phyloP scores from a whole-genome alignment of 2,329 filamentous ascomycete species.

The Plectosphaerella plurivora region DNA sequence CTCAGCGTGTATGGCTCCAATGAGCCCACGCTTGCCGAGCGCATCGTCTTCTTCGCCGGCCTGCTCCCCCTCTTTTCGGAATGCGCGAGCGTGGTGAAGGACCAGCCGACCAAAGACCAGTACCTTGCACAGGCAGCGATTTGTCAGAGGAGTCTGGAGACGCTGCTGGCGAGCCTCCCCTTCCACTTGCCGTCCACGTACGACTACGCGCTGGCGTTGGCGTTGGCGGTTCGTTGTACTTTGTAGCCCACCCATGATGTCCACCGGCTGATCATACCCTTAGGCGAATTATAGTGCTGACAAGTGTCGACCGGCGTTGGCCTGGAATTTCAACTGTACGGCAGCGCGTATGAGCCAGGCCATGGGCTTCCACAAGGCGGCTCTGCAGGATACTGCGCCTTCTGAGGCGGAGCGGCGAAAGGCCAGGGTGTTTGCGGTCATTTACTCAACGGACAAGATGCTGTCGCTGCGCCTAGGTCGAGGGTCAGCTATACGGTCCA shows the following conservation, averaged over 20 bases:
- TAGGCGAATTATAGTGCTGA: slow-evolving; percentile 15
- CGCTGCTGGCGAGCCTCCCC: slow-evolving; percentile 11
- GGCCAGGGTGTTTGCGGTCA: slow-evolving; percentile 17
- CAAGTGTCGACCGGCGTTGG: slow-evolving; percentile 11
- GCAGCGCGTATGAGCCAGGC: slow-evolving; percentile 15
- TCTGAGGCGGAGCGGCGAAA: slow-evolving; percentile 8
- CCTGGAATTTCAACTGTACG: slow-evolving; percentile 16
- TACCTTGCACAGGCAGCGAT: slow-evolving; percentile 9
- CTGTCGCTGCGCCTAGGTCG: slow-evolving; percentile 19
- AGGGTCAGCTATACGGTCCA: slow-evolving; percentile 17
- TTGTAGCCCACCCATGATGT: not conserved
- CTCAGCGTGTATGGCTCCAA: slow-evolving; percentile 14
- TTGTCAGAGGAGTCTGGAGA: slow-evolving; percentile 15
- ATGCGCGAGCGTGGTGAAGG: slow-evolving; percentile 6
- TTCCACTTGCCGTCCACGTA: slow-evolving; percentile 14
- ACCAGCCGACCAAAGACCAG: slow-evolving; percentile 6
- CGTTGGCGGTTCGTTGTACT: slow-evolving; percentile 1
- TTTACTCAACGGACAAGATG: slow-evolving; percentile 18
- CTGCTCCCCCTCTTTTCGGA: slow-evolving; percentile 15
- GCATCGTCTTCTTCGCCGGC: slow-evolving; percentile 15
- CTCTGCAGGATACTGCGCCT: not conserved
- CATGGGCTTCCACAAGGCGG: slow-evolving; percentile 14
- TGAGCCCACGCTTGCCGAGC: slow-evolving; percentile 8
- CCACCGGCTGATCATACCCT: not conserved
- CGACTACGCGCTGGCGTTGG: slow-evolving; percentile 12